phyloP scores from a whole-genome alignment of 495 filamentous ascomycete genomes.

The Penicillium pancosmium region DNA sequence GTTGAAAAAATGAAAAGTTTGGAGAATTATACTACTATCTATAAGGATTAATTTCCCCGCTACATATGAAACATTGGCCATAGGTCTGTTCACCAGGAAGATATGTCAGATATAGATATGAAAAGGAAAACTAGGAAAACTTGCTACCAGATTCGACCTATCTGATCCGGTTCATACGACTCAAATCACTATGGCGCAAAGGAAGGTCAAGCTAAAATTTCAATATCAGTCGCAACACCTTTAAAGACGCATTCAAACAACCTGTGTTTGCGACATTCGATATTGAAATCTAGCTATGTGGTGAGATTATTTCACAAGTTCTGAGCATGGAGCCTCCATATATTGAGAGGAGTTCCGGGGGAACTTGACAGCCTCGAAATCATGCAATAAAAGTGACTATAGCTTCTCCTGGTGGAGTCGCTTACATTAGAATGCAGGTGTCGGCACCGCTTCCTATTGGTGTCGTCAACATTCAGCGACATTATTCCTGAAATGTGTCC shows the following conservation, averaged over 20 bases:
- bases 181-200: too few species aligned
- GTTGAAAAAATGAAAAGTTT: too few species aligned
- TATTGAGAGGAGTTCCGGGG: not conserved
- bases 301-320: not conserved
- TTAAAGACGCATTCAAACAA: too few species aligned
- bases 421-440: not conserved
- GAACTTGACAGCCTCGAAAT: not conserved
- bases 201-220: too few species aligned
- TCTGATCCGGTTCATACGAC: too few species aligned
- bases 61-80: conserved; percentile 36
- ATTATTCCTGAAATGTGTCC: not conserved
- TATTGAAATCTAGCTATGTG: not conserved
- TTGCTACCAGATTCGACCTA: too few species aligned
- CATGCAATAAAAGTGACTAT: not conserved
- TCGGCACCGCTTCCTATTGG: not conserved
- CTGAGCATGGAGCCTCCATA: too few species aligned
- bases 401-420: not conserved
- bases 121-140: not conserved
- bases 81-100: conserved; percentile 37
- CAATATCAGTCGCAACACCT: too few species aligned
- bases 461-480: too few species aligned
- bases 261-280: too few species aligned
- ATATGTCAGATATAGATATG: not conserved
- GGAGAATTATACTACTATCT: too few species aligned
- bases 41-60: conserved; percentile 23